Conservation (phyloP, 2,329 filamentous ascomycete genomes). For the Dothiorella sarmentorum region DNA sequence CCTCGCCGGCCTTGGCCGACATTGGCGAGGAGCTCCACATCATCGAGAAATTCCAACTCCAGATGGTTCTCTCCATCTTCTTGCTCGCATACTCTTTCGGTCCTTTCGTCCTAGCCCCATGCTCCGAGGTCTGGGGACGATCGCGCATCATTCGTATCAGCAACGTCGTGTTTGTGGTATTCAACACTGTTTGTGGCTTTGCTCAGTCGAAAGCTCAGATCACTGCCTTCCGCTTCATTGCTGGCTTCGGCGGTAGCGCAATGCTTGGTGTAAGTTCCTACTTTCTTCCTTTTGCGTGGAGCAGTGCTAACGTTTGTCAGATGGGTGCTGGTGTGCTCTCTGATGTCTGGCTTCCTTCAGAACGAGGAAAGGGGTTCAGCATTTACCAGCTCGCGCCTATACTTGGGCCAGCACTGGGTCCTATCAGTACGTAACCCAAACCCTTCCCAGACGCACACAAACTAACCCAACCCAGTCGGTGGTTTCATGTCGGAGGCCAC, state of each 20-base stretch:
- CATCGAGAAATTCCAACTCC: slow-evolving; percentile 25
- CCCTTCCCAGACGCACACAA: no score
- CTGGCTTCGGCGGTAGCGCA: slow-evolving; percentile 38
- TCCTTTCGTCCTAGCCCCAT: slow-evolving; percentile 36
- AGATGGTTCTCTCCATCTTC: slow-evolving; percentile 38
- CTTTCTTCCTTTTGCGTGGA: no score
- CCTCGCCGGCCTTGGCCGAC: slow-evolving; percentile 33
- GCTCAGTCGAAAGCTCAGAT: slow-evolving; percentile 33
- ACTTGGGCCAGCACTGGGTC: slow-evolving; percentile 63
- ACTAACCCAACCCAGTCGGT: slow-evolving; percentile 41
- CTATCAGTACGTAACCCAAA: slow-evolving; percentile 43
- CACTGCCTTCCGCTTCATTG: slow-evolving; percentile 36
- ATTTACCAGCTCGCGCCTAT: slow-evolving; percentile 63
- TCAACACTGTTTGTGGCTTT: slow-evolving; percentile 41
- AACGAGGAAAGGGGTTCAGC: slow-evolving; percentile 60
- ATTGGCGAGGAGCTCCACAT: slow-evolving; percentile 36
- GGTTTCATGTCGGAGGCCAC: slow-evolving; percentile 44
- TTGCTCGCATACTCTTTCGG: slow-evolving; percentile 40
- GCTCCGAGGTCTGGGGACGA: slow-evolving; percentile 36
- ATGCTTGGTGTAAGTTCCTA: slow-evolving; percentile 35
- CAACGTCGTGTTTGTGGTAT: slow-evolving; percentile 35
- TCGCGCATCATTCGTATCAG: slow-evolving; percentile 35
- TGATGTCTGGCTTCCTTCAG: slow-evolving; percentile 59
- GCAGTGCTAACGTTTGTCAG: not conserved
- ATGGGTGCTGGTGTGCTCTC: slow-evolving; percentile 34